phyloP scores from a whole-genome alignment of 1,284 basidiomycete species.

The Pyrrhoderma noxium region DNA sequence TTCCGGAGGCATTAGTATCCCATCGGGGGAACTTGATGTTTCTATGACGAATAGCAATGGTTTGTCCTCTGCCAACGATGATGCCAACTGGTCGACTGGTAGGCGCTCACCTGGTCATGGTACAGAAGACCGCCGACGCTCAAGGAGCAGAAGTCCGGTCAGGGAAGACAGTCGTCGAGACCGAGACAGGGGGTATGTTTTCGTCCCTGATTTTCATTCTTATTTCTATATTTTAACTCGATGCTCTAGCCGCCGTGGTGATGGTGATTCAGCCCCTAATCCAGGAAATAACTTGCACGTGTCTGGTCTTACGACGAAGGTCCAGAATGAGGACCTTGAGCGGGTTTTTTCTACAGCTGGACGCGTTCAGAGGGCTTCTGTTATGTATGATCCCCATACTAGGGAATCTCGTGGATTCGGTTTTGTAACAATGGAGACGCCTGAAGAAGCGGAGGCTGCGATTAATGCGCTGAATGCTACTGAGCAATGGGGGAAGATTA shows the following conservation, averaged over 20 bases:
- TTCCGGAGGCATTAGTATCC: slow-evolving; percentile 55
- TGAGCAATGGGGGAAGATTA: slow-evolving; percentile 79
- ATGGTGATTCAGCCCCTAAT: slow-evolving; percentile 38
- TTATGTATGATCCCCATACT: slow-evolving; percentile 97
- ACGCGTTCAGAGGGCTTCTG: slow-evolving; percentile 79
- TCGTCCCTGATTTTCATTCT: neutral
- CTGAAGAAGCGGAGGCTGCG: slow-evolving; percentile 85
- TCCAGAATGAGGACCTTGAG: slow-evolving; percentile 85
- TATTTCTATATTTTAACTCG: slow-evolving; percentile 10
- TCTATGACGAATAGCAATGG: slow-evolving; percentile 36
- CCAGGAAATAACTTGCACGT: slow-evolving; percentile 97
- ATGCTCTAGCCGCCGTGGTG: slow-evolving; percentile 30
- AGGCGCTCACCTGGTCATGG: slow-evolving; percentile 44
- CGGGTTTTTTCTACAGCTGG: slow-evolving; percentile 85
- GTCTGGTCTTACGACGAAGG: slow-evolving; percentile 73
- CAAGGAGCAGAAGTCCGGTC: slow-evolving; percentile 64
- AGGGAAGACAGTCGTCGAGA: slow-evolving; percentile 26
- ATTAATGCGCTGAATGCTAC: slow-evolving; percentile 78
- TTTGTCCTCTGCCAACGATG: slow-evolving; percentile 29
- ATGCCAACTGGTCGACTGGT: slow-evolving; percentile 34
- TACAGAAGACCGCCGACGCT: slow-evolving; percentile 51
- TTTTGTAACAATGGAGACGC: slow-evolving; percentile 91
- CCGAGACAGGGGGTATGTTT: slow-evolving; percentile 6
- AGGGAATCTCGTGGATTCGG: slow-evolving; percentile 96
- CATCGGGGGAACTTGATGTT: slow-evolving; percentile 39